These are phyloP conservation scores for Vicia sativa DNA, from an alignment of 306 rosid species.

Conservation along the genomic window DNA sequence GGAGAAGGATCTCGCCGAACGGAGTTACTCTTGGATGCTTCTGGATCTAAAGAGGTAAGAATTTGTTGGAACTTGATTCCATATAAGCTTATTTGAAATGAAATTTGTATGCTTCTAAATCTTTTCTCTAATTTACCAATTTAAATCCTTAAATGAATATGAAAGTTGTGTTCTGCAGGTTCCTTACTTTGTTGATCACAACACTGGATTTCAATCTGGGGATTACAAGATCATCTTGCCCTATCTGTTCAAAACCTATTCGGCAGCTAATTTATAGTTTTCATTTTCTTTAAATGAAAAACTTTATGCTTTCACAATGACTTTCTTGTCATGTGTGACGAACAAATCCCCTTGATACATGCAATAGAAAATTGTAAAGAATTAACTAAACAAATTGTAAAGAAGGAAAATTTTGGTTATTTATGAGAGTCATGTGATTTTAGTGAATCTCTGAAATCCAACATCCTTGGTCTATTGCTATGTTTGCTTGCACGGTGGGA, in stretches of 20 bases:
- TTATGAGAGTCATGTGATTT: no score
- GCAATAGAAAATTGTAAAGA: slow-evolving; percentile 16
- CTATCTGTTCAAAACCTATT: slow-evolving; percentile 71
- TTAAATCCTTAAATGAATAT: slow-evolving; percentile 30
- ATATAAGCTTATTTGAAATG: slow-evolving; percentile 11
- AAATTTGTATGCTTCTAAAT: slow-evolving; percentile 20
- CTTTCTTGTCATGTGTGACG: background rate
- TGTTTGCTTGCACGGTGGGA: no score
- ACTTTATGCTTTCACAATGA: slow-evolving; percentile 1
- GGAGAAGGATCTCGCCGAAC: slow-evolving; percentile 73
- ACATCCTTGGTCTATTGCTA: no score
- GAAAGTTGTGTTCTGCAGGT: slow-evolving; percentile 54
- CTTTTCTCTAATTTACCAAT: slow-evolving; percentile 15
- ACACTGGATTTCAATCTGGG: slow-evolving; percentile 66
- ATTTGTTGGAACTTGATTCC: slow-evolving; percentile 18
- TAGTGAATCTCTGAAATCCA: no score
- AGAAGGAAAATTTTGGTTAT: no score
- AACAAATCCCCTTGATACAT: slow-evolving; percentile 6
- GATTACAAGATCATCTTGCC: slow-evolving; percentile 69
- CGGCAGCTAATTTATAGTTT: slow-evolving; percentile 45
- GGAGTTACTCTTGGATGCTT: slow-evolving; percentile 55
- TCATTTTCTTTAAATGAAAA: no score
- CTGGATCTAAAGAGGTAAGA: slow-evolving; percentile 78
- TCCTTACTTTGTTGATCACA: slow-evolving; percentile 78
- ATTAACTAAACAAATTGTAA: no score